Conservation (phyloP, 441 rosid genomes). For the Bruguiera hainesii region DNA sequence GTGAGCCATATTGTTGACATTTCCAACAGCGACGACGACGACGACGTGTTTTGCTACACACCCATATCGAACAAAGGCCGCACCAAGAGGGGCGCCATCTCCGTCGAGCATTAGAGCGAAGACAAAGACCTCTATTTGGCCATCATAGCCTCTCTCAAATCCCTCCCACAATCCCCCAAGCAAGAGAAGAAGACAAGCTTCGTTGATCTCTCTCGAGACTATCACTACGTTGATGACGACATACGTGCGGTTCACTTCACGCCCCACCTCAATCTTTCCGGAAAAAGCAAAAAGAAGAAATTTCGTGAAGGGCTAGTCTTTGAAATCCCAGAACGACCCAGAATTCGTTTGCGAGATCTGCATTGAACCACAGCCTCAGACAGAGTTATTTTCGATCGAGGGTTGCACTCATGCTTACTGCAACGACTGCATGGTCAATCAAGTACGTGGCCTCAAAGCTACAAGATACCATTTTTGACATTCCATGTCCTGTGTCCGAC, state of each 20-base stretch:
- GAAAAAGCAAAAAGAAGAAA: neutral
- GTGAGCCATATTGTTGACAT: constrained; percentile 5
- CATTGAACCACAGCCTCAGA: constrained; percentile 19
- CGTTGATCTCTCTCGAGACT: constrained; percentile 4
- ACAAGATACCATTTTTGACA: constrained; percentile 38
- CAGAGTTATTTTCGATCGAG: constrained; percentile 19
- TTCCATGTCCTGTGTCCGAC: constrained; percentile 47
- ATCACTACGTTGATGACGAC: neutral
- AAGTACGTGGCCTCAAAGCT: constrained; percentile 40
- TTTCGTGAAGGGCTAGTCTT: constrained; percentile 15
- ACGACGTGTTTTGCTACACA: neutral
- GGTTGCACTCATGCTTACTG: constrained; percentile 51
- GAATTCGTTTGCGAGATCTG: constrained; percentile 40
- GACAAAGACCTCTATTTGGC: constrained; percentile 15
- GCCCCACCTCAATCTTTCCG: neutral
- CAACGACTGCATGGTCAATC: constrained; percentile 29
- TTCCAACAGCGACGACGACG: neutral
- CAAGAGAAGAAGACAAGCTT: neutral
- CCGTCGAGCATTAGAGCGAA: constrained; percentile 17
- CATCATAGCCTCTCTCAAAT: constrained; percentile 7
- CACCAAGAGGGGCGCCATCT: constrained; percentile 5
- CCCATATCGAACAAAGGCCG: constrained; percentile 13
- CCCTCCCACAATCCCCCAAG: neutral
- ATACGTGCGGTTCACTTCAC: too few species aligned
- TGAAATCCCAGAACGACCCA: constrained; percentile 5